These are phyloP conservation scores for Eimeria zaria DNA, from an alignment of 169 alveolate species.

Conservation along the genomic window DNA sequence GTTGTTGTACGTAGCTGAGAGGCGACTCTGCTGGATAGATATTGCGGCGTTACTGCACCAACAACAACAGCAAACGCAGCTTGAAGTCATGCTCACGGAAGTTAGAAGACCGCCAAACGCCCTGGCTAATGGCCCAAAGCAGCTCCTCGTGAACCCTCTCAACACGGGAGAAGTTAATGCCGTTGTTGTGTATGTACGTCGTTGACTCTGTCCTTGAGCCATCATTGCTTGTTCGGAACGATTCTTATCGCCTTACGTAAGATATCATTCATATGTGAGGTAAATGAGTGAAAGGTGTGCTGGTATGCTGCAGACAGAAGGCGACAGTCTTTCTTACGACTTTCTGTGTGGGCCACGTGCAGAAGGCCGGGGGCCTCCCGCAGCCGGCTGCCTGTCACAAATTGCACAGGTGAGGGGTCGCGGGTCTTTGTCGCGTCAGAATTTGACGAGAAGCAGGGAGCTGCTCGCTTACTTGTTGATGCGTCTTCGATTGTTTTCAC, in stretches of 20 bases:
- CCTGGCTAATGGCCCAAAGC: conserved; percentile 79
- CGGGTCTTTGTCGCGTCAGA: background rate
- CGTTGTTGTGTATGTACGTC: conserved; percentile 81
- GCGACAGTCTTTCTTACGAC: conserved; percentile 78
- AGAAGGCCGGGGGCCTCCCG: conserved; percentile 60
- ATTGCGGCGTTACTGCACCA: conserved; percentile 30
- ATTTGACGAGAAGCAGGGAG: background rate
- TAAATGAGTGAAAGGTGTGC: background rate
- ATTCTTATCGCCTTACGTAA: background rate
- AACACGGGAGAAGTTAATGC: conserved; percentile 84
- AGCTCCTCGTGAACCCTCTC: conserved; percentile 72
- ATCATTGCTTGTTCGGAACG: background rate
- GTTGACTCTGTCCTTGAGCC: background rate
- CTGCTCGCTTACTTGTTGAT: background rate
- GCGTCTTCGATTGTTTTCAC: background rate
- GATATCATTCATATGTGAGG: background rate
- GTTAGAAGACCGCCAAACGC: conserved; percentile 85
- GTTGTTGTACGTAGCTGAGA: conserved; percentile 68
- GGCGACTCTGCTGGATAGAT: conserved; percentile 78
- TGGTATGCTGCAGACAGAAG: conserved; percentile 71
- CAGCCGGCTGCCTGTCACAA: conserved; percentile 46
- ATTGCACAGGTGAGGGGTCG: conserved; percentile 42
- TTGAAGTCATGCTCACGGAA: conserved; percentile 71
- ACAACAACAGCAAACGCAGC: conserved; percentile 44
- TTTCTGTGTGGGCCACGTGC: conserved; percentile 60